These are phyloP conservation scores for Blastobotrys americana DNA, from an alignment of 805 yeast species.

Conservation along the genomic window DNA sequence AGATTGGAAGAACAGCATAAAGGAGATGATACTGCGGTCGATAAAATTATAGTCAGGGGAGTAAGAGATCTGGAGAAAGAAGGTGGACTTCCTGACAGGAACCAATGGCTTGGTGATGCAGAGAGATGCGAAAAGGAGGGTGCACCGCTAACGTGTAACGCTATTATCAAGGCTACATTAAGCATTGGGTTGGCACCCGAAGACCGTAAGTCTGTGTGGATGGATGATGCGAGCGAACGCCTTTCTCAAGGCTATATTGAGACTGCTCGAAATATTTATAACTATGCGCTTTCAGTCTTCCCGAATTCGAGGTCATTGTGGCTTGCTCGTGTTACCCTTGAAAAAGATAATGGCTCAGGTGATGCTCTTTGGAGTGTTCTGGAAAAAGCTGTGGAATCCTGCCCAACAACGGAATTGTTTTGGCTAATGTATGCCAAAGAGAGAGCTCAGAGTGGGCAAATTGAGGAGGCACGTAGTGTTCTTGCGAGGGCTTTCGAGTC, in stretches of 20 bases:
- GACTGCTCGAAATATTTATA: slow-evolving; percentile 43
- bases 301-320: slow-evolving; percentile 36
- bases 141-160: slow-evolving; percentile 42
- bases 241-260: slow-evolving; percentile 23
- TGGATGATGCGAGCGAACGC: slow-evolving; percentile 33
- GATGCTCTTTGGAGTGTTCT: slow-evolving; percentile 39
- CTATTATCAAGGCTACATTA: slow-evolving; percentile 43
- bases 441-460: slow-evolving; percentile 46
- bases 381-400: slow-evolving; percentile 44
- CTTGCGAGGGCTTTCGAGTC: slow-evolving; percentile 41
- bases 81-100: slow-evolving; percentile 31
- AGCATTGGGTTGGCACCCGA: slow-evolving; percentile 27
- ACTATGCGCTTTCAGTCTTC: slow-evolving; percentile 37
- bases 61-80: slow-evolving; percentile 35
- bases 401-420: slow-evolving; percentile 46
- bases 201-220: slow-evolving; percentile 28
- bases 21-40: slow-evolving; percentile 33
- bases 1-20: slow-evolving; percentile 54
- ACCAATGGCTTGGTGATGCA: slow-evolving; percentile 54
- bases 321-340: slow-evolving; percentile 26
- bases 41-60: slow-evolving; percentile 45
- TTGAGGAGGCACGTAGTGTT: slow-evolving; percentile 46
- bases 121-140: slow-evolving; percentile 43
- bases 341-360: slow-evolving; percentile 20
- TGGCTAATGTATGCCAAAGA: slow-evolving; percentile 70